A percentile compares a stretch with the other conserved stretches of the same genome.
Evolutionary conservation across 2,329 filamentous ascomycete species (phyloP).

Genomic region (Fusarium gaditjirri): DNA sequence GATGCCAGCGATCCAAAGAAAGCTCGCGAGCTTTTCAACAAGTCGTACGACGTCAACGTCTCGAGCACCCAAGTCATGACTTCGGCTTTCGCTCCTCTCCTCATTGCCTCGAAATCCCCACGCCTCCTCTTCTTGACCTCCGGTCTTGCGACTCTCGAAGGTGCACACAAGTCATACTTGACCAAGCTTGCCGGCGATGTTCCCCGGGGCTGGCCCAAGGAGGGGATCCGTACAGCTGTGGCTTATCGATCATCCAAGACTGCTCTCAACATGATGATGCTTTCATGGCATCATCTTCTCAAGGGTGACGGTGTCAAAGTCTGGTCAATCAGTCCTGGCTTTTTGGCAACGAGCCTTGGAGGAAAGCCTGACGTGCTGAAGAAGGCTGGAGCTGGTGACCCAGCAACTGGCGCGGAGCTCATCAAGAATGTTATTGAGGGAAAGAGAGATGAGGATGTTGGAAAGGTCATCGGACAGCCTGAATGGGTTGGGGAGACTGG

Average conservation of each 20-base stretch:
- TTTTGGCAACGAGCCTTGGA: constrained; percentile 59
- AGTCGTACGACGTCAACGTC: constrained; percentile 62
- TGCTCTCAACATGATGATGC: constrained; percentile 47
- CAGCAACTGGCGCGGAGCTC: constrained; percentile 51
- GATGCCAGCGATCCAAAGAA: constrained; percentile 40
- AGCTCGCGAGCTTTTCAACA: constrained; percentile 56
- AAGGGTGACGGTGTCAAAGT: constrained; percentile 62
- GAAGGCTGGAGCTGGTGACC: constrained; percentile 50
- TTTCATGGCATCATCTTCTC: constrained; percentile 58
- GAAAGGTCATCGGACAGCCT: constrained; percentile 48
- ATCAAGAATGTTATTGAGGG: constrained; percentile 56
- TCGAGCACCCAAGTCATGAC: constrained; percentile 57
- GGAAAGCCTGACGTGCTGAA: constrained; percentile 46
- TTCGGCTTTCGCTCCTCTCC: constrained; percentile 54
- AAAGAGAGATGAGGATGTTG: constrained; percentile 53
- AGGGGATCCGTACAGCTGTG: constrained; percentile 54
- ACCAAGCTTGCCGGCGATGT: constrained; percentile 40
- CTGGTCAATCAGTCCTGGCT: constrained; percentile 59
- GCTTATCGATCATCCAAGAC: constrained; percentile 44
- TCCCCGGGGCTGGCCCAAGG: constrained; percentile 60
- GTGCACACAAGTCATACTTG: constrained; percentile 44
- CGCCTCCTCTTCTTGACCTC: constrained; percentile 61
- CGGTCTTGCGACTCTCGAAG: constrained; percentile 54
- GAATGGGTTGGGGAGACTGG: constrained; percentile 40
- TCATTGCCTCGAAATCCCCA: constrained; percentile 55